Conservation (phyloP, 2,329 filamentous ascomycete genomes). For the Fonsecaea monophora region DNA sequence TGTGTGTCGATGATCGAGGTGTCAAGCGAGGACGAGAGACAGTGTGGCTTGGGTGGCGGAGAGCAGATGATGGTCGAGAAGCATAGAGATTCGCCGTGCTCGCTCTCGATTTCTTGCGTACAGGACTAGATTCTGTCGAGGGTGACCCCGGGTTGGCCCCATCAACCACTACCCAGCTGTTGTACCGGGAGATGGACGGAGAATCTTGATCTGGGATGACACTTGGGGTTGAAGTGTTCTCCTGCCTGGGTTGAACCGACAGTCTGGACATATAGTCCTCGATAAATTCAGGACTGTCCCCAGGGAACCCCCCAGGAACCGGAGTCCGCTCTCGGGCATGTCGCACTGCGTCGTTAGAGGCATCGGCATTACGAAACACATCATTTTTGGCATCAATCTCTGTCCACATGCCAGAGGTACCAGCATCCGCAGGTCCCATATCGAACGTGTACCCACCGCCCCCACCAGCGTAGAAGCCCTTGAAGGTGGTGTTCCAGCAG, state of each 20-base stretch:
- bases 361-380: slow-evolving; percentile 35
- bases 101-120: slow-evolving; percentile 38
- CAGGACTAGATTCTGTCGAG: slow-evolving; percentile 38
- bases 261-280: slow-evolving; percentile 52
- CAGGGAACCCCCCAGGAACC: slow-evolving; percentile 62
- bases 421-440: slow-evolving; percentile 37
- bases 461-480: slow-evolving; percentile 85
- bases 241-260: slow-evolving; percentile 45
- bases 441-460: slow-evolving; percentile 72
- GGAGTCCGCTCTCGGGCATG: slow-evolving; percentile 49
- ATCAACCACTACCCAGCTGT: slow-evolving; percentile 74
- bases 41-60: slow-evolving; percentile 5
- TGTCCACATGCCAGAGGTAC: slow-evolving; percentile 43
- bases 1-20: slow-evolving; percentile 54
- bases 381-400: slow-evolving; percentile 43
- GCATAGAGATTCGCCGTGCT: slow-evolving; percentile 29
- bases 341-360: slow-evolving; percentile 8
- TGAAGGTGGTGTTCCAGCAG: slow-evolving; percentile 74
- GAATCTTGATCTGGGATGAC: slow-evolving; percentile 1
- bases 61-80: slow-evolving; percentile 1
- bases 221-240: slow-evolving; percentile 38
- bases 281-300: slow-evolving; percentile 53
- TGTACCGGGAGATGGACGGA: slow-evolving; percentile 53
- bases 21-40: slow-evolving; percentile 51
- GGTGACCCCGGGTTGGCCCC: slow-evolving; percentile 27